Evolutionary conservation across 2,329 filamentous ascomycete genomes (phyloP), one percentile per base, ranked within the genome.

Genomic region (Aspergillus arachidicola): DNA sequence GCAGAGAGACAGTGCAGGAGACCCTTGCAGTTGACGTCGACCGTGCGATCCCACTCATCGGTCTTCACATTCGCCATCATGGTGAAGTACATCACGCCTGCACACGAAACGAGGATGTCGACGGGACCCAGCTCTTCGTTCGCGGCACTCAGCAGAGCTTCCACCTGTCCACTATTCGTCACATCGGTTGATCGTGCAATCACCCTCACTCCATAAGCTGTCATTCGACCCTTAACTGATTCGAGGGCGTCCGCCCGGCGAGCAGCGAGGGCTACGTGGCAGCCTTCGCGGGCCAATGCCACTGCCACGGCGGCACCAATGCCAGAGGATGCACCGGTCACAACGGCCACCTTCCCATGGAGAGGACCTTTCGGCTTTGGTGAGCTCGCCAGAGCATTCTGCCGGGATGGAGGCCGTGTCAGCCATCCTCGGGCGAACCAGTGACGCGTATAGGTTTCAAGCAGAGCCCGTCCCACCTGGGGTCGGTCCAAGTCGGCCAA

Each of bases 61-160:
- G 82, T 86, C 66, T 90, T 85, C 19, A 82, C 85, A 73, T 93
- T 94, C 61, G 89, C 87, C 91, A 94, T 94, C 88, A 94, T 89
- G 60, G 91, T 94, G 79, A 89, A 94, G 80, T 94, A 94, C 91
- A 94, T 94, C 73, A 94, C 91, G 41, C 91, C 91, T 0, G 91
- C 92, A 72, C 91, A 92, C 46, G 88, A 88, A 57, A 94, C 87
- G n/a, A 94, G 84, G 58, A 94, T 91, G 73, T 94, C 91, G 51
- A 94, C 82, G 0, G 89, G 86, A 0, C 91, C 91, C 0, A 94
- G 87, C 68, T 88, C 81, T 53, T 85, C 82, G 30, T 81, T 81
- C 1, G 90, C 83, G 0, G 85, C 81, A 3, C 79, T 76, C 64
- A 94, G 81, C 4, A 94, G 86, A 0, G 84, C 83, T 69, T 91